A percentile compares a stretch with the other conserved stretches of the same genome.
These are phyloP conservation scores for Botrytis tulipae DNA, from an alignment of 2,329 filamentous ascomycete genomes.

Conservation along the genomic window DNA sequence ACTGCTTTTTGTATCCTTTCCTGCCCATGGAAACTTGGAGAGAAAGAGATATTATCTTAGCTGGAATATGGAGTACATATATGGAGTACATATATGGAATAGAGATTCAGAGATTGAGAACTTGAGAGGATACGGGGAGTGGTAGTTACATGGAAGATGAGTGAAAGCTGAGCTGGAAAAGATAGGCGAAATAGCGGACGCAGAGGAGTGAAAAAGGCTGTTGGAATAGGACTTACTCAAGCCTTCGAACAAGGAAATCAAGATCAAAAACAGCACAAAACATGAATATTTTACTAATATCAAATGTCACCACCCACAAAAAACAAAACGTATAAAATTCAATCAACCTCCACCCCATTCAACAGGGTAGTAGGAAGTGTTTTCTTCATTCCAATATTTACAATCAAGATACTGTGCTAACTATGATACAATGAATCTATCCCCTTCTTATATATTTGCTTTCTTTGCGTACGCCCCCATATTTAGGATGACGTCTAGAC, in stretches of 20 bases:
- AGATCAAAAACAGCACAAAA: neutral
- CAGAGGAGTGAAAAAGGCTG: neutral
- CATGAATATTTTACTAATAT: too few relatives aligned
- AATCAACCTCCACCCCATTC: neutral
- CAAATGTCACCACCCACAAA: neutral
- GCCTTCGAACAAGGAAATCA: too few relatives aligned
- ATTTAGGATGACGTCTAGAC: neutral
- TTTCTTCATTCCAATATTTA: conserved; percentile 1
- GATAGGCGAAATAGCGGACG: neutral
- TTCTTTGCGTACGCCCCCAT: too few relatives aligned
- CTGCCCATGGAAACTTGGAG: neutral
- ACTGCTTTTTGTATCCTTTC: neutral
- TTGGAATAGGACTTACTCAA: too few relatives aligned
- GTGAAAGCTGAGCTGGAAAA: neutral
- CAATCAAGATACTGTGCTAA: conserved; percentile 1
- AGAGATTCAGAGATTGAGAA: neutral
- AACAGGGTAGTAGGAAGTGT: neutral
- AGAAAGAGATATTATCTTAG: neutral
- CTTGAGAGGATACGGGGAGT: neutral
- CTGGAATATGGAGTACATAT: neutral
- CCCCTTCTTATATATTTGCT: neutral
- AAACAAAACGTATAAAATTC: neutral
- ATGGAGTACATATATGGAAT: too few relatives aligned
- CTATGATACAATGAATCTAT: conserved; percentile 5
- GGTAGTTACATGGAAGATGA: fast-evolving